A percentile compares a stretch with the other conserved stretches of the same genome.
These are phyloP conservation scores for Diaporthe citriasiana DNA, from an alignment of 2,329 filamentous ascomycete genomes.

Conservation along the genomic window DNA sequence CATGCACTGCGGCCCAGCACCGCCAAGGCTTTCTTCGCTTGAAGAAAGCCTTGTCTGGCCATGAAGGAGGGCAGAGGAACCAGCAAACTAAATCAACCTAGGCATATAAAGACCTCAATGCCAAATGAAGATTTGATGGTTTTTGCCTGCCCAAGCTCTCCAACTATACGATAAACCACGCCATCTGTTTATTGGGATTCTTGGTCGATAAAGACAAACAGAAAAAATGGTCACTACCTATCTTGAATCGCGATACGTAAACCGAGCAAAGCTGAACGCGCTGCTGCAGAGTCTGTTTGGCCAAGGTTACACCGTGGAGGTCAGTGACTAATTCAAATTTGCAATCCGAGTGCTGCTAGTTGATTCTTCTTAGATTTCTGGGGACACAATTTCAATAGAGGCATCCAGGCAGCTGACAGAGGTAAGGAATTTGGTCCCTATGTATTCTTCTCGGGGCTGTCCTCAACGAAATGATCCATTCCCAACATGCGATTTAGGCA, in stretches of 20 bases:
- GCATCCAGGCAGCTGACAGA: constrained; percentile 9
- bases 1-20: constrained; percentile 12
- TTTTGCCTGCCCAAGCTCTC: background rate
- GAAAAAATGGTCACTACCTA: constrained; percentile 11
- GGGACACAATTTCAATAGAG: background rate
- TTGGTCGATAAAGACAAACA: background rate
- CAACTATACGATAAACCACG: background rate
- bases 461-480: no score
- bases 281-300: constrained; percentile 3
- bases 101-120: background rate
- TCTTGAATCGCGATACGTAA: background rate
- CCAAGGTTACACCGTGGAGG: background rate
- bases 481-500: background rate
- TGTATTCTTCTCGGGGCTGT: background rate
- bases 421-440: background rate
- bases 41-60: background rate
- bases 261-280: background rate
- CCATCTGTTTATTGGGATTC: background rate
- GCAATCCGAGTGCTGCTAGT: background rate
- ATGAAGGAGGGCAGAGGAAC: accelerated
- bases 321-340: background rate
- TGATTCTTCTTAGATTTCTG: background rate
- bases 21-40: background rate
- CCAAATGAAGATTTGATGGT: background rate
- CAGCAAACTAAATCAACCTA: no score